Evolutionary conservation across 768 basidiomycete genomes (phyloP).

Genomic region (Imleria badia): DNA sequence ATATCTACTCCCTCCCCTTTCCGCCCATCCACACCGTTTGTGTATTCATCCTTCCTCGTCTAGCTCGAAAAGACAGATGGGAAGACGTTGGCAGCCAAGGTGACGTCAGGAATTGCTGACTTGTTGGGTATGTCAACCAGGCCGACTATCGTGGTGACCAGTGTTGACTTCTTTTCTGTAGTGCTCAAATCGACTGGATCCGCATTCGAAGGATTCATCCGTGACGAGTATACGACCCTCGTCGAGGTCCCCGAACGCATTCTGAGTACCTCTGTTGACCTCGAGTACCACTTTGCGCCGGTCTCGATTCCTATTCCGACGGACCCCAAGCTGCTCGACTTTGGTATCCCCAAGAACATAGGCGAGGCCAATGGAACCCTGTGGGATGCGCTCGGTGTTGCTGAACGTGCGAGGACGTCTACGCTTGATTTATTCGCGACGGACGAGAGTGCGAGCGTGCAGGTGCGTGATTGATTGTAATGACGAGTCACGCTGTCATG

Average conservation of each 20-base stretch:
- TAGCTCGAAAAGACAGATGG: constrained; percentile 72
- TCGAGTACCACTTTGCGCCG: constrained; percentile 62
- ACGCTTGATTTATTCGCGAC: constrained; percentile 82
- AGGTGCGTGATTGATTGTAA: constrained; percentile 46
- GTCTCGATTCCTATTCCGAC: constrained; percentile 46
- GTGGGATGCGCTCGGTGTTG: constrained; percentile 60
- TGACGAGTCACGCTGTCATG: background rate
- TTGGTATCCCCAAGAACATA: constrained; percentile 40
- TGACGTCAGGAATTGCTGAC: constrained; percentile 73
- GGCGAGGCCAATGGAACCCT: constrained; percentile 44
- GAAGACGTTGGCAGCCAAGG: constrained; percentile 57
- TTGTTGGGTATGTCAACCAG: constrained; percentile 59
- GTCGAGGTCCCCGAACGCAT: constrained; percentile 83
- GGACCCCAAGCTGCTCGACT: constrained; percentile 54
- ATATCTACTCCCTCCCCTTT: background rate
- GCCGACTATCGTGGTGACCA: background rate
- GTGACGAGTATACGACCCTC: constrained; percentile 89
- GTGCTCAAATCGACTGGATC: constrained; percentile 92
- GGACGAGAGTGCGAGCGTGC: constrained; percentile 91
- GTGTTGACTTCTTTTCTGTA: constrained; percentile 22
- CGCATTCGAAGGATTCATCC: constrained; percentile 75
- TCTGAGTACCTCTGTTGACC: constrained; percentile 85
- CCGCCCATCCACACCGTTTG: background rate
- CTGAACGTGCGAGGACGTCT: constrained; percentile 49
- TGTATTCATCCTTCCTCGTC: background rate